A percentile compares a stretch with the other conserved stretches of the same genome.
phyloP scores from a whole-genome alignment of 768 basidiomycete genomes.

The Suillus decipiens region DNA sequence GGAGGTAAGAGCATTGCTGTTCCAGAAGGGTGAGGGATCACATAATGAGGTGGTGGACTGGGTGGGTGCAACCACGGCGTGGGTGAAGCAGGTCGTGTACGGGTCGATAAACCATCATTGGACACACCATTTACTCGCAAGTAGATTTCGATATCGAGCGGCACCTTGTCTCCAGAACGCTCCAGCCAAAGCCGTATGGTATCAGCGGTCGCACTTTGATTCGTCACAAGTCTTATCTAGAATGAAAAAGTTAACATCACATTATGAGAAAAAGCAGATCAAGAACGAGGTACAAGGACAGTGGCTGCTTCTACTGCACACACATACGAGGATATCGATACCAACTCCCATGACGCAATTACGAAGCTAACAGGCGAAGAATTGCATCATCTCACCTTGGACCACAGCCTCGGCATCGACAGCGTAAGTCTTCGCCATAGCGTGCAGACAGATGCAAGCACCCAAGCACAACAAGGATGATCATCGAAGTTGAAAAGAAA shows the following conservation, averaged over 20 bases:
- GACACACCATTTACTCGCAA: conserved; percentile 49
- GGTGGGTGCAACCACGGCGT: conserved; percentile 32
- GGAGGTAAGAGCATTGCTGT: conserved; percentile 35
- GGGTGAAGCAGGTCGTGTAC: conserved; percentile 31
- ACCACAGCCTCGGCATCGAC: conserved; percentile 72
- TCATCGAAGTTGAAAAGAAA: conserved; percentile 71
- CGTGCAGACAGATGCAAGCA: conserved; percentile 66
- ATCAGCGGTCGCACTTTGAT: conserved; percentile 69
- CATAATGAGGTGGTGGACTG: conserved; percentile 40
- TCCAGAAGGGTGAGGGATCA: conserved; percentile 33
- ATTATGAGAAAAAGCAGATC: not conserved
- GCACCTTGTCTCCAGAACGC: conserved; percentile 67
- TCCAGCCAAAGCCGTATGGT: conserved; percentile 83
- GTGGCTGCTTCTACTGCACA: conserved; percentile 1
- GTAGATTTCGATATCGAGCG: conserved; percentile 81
- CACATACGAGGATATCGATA: not conserved
- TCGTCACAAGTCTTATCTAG: conserved; percentile 75
- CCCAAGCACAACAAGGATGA: conserved; percentile 76
- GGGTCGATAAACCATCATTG: conserved; percentile 24
- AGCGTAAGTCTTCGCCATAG: conserved; percentile 68
- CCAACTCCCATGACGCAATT: conserved; percentile 14
- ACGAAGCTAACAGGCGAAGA: conserved; percentile 4
- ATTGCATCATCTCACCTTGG: conserved; percentile 53
- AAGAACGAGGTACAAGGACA: conserved; percentile 7
- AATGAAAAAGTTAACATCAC: conserved; percentile 13